These are phyloP conservation scores for Oryza nivara DNA, from an alignment of 176 grass and related monocot genomes.

Conservation along the genomic window DNA sequence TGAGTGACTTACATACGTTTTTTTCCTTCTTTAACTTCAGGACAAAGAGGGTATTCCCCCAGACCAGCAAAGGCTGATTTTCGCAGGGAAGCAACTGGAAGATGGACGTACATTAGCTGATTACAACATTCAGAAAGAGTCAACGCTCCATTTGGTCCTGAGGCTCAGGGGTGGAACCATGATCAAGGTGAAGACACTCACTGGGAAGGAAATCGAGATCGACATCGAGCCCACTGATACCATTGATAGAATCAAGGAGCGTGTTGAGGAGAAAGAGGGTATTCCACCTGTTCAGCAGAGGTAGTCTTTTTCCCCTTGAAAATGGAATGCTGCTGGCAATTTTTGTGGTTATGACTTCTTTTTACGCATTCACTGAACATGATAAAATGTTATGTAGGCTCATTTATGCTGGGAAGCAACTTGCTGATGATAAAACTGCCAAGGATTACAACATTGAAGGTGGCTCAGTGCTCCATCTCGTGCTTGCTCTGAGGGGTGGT, in stretches of 20 bases:
- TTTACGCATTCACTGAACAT: background rate
- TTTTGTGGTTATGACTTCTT: background rate
- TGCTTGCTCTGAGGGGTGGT: constrained; percentile 88
- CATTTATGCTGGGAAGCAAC: constrained; percentile 95
- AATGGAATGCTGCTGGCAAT: background rate
- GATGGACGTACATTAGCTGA: constrained; percentile 79
- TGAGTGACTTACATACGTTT: background rate
- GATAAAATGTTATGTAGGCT: constrained; percentile 46
- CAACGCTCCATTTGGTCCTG: constrained; percentile 73
- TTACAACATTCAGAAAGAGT: constrained; percentile 96
- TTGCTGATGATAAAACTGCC: constrained; percentile 89
- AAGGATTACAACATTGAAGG: constrained; percentile 99
- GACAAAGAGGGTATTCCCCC: constrained; percentile 89
- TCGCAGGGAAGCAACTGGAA: constrained; percentile 86
- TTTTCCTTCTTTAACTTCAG: constrained; percentile 22
- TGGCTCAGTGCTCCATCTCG: constrained; percentile 90
- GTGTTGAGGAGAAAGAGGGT: constrained; percentile 88
- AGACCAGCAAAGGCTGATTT: constrained; percentile 79
- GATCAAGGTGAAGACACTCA: constrained; percentile 92
- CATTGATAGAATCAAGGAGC: constrained; percentile 78
- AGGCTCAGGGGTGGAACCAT: constrained; percentile 82
- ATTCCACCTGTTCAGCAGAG: constrained; percentile 90
- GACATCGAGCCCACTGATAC: constrained; percentile 83
- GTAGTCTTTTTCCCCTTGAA: constrained; percentile 17
- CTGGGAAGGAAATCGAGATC: constrained; percentile 82